phyloP scores from a whole-genome alignment of 2,329 filamentous ascomycete genomes.

The Penicillium sp. region DNA sequence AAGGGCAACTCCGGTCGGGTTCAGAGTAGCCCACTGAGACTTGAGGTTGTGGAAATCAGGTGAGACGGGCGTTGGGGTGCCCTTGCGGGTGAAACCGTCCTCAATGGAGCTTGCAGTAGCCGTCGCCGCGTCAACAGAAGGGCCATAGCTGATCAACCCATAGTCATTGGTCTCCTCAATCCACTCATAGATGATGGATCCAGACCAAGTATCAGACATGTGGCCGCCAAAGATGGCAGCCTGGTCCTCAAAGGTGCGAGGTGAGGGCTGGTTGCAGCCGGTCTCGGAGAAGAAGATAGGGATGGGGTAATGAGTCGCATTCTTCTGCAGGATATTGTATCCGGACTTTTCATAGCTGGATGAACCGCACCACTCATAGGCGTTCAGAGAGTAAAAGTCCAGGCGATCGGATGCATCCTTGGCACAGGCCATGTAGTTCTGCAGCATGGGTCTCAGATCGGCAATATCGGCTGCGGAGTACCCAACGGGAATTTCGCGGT shows the following conservation, averaged over 20 bases:
- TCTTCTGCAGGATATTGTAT: conserved; percentile 65
- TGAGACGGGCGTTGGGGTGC: conserved; percentile 68
- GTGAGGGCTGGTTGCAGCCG: conserved; percentile 64
- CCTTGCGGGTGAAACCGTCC: conserved; percentile 68
- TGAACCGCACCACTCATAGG: conserved; percentile 74
- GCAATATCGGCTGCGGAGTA: conserved; percentile 87
- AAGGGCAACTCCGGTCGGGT: conserved; percentile 65
- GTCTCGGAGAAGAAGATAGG: conserved; percentile 90
- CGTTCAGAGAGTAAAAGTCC: conserved; percentile 84
- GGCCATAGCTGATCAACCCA: conserved; percentile 74
- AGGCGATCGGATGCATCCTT: conserved; percentile 63
- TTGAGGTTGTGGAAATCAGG: conserved; percentile 79
- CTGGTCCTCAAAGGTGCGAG: conserved; percentile 59
- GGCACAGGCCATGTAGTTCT: conserved; percentile 77
- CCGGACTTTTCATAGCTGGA: conserved; percentile 61
- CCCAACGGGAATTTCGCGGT: conserved; percentile 78
- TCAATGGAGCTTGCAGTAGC: conserved; percentile 55
- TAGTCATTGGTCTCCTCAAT: conserved; percentile 81
- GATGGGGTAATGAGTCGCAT: conserved; percentile 70
- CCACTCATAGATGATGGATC: conserved; percentile 86
- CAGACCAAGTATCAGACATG: conserved; percentile 70
- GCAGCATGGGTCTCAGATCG: conserved; percentile 62
- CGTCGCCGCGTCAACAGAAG: conserved; percentile 53
- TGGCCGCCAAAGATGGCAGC: conserved; percentile 69
- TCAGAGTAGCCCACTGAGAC: conserved; percentile 70